Evolutionary conservation across 805 yeast genomes (phyloP), one percentile per base, ranked within the genome.

Genomic region (Diddensiella santjacobensis): DNA sequence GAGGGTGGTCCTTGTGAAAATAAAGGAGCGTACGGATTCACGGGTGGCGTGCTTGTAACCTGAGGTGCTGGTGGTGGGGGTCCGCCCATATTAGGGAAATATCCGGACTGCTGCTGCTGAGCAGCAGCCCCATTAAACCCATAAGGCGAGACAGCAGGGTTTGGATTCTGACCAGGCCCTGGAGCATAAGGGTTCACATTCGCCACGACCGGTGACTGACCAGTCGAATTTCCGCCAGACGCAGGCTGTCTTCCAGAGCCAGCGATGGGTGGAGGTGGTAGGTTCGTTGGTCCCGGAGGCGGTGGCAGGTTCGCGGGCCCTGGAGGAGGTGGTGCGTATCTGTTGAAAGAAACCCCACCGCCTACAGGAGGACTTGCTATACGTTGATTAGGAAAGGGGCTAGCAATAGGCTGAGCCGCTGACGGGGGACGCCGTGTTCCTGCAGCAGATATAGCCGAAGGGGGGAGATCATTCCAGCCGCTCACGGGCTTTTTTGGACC

Each of bases 301-400:
- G 61, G 61, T 37, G 53, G 59, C 19, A 62, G 40, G 6, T 53
- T 10, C 5, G 33, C 43, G n/a, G 18, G 30, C 6, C 31, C 47
- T 17, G 61, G 53, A 5, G 46, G 48, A 4, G 57, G 46, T 17
- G 57, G 47, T 29, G 61, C 52, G 23, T 55, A 40, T 6, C 51
- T 40, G 1, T 52, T 55, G 6, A 62, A 50, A 49, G 68, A 64
- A n/a, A n/a, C n/a, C n/a, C n/a, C n/a, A 15, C 26, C 40, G 49
- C 66, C 64, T 51, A 68, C 67, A 30, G 75, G 71, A 41, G 60
- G 48, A 17, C 62, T 47, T 4, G 64, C 52, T 10, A 60, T 56
- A 23, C 59, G 49, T 43, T 51, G 52, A 40, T 49, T 45, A 5
- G 56, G 56, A 47, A 54, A 54, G 6, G 62, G 58, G 15, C 51